Base-by-base conservation (phyloP, 768 basidiomycete genomes). In the Tulasnella sp. region DNA sequence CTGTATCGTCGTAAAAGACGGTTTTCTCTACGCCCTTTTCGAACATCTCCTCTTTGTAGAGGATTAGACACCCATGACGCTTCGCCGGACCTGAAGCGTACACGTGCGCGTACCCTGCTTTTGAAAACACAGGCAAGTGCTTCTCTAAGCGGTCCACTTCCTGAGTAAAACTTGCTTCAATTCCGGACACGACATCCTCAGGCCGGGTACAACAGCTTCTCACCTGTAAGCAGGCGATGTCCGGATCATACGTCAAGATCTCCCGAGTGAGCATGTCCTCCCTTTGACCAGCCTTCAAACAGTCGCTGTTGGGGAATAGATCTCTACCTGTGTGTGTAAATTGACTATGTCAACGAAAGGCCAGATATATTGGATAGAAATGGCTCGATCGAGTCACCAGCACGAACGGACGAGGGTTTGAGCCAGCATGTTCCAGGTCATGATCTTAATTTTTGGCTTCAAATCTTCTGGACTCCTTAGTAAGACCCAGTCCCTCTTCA, bases 141-240 rank as follows among this genome's bases (percentile, higher is more conserved):
- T 81, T 84, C 34, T 85, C 81, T 24, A 92, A 73, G 41, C 83
- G 76, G 66, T 94, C 93, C 7, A 92, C 90, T 76, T 97, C 92
- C 90, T 96, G 67, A 25, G 42, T 24, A 34, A 21, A 7, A 24
- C 4, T 29, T 19, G 34, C 29, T 58, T 30, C 15, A 4, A 17
- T 31, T 51, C 44, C 17, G 17, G 31, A 19, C 34, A 42, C 31
- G 22, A 17, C 54, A 21, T 10, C 1, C 9, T 38, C n/a, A 3
- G 27, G 24, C 9, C 17, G 21, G 22, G 27, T 41, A 34, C n/a
- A 11, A 27, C 2, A 11, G 59, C 22, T 27, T 66, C 72, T 61
- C 68, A 85, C 92, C 76, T 96, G 92, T 45, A 96, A 76, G 68
- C 92, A 94, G 45, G 92, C 70, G 24, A 96, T 78, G 69, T 93